Conservation (phyloP, 108 stramenopile genomes). For the Pseudonitzschia multiseries region DNA sequence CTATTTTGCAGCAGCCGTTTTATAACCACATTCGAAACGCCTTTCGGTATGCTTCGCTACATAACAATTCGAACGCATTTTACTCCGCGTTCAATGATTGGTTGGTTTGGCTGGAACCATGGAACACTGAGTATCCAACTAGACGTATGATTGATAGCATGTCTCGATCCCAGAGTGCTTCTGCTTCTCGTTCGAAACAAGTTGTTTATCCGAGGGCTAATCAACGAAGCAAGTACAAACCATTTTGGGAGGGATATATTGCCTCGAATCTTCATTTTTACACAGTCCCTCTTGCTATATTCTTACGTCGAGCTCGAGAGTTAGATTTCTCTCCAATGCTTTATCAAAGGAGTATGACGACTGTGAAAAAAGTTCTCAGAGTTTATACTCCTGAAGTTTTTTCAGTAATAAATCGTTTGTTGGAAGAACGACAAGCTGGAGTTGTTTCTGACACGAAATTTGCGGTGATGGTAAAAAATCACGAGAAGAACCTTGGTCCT, state of each 20-base stretch:
- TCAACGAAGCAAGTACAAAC: constrained; percentile 54
- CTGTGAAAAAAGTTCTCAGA: constrained; percentile 72
- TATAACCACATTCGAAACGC: constrained; percentile 72
- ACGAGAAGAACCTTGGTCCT: constrained; percentile 54
- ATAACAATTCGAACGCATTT: constrained; percentile 56
- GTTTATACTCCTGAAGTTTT: constrained; percentile 72
- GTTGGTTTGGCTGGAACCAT: constrained; percentile 86
- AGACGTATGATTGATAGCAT: constrained; percentile 13
- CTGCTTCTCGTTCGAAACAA: constrained; percentile 5
- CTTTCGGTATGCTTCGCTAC: constrained; percentile 76
- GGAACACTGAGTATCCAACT: constrained; percentile 52
- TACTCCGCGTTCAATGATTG: constrained; percentile 76
- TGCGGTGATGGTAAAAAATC: constrained; percentile 41
- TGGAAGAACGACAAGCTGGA: constrained; percentile 33
- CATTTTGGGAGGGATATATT: constrained; percentile 79
- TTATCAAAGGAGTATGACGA: constrained; percentile 48
- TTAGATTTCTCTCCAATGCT: constrained; percentile 74
- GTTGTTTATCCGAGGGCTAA: constrained; percentile 53
- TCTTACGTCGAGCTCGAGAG: constrained; percentile 87
- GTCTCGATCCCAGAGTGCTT: constrained; percentile 8
- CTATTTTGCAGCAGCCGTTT: constrained; percentile 54
- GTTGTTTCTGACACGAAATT: constrained; percentile 12
- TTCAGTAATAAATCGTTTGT: constrained; percentile 51
- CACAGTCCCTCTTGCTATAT: constrained; percentile 79
- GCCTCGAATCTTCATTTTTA: constrained; percentile 79